Percentiles rank a stretch among this genome's conserved stretches.
Evolutionary conservation across 1,139 yeast genomes (phyloP).

Genomic region (Yamadazyma blattariae): DNA sequence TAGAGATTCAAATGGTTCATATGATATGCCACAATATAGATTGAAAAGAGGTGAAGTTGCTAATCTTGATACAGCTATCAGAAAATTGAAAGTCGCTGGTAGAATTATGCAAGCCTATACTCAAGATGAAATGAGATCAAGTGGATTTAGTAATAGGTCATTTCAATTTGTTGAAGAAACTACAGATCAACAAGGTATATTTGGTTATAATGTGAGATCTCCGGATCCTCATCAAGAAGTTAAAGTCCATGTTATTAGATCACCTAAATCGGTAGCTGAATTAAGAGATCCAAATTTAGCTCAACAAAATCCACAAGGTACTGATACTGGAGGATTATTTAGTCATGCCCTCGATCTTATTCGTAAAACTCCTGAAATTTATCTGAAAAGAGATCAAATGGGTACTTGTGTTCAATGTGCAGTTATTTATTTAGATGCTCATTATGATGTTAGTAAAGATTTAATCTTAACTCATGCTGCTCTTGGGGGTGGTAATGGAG

Average conservation of each 20-base stretch:
- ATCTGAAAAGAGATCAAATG: slow-evolving; percentile 12
- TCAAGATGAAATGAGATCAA: slow-evolving; percentile 81
- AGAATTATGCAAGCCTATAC: slow-evolving; percentile 93
- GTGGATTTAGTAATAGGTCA: slow-evolving; percentile 77
- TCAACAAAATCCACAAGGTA: slow-evolving; percentile 78
- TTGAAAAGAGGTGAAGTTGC: slow-evolving; percentile 58
- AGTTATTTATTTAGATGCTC: slow-evolving; percentile 77
- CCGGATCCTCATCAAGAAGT: slow-evolving; percentile 58
- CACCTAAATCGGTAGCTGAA: slow-evolving; percentile 65
- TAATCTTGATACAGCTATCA: slow-evolving; percentile 69
- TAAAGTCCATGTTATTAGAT: slow-evolving; percentile 70
- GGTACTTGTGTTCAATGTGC: slow-evolving; percentile 72
- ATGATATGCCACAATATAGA: slow-evolving; percentile 69
- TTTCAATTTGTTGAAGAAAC: slow-evolving; percentile 77
- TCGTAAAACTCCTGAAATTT: slow-evolving; percentile 30
- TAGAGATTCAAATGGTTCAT: slow-evolving; percentile 67
- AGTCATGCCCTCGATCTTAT: slow-evolving; percentile 78
- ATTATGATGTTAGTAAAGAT: slow-evolving; percentile 63
- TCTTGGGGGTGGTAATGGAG: slow-evolving; percentile 79
- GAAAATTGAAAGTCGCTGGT: slow-evolving; percentile 79
- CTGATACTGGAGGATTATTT: slow-evolving; percentile 71
- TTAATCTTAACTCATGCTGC: slow-evolving; percentile 90
- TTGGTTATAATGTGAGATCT: slow-evolving; percentile 33
- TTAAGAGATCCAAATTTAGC: slow-evolving; percentile 78
- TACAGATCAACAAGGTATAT: slow-evolving; percentile 26